Percentiles rank a stretch among this genome's conserved stretches.
Evolutionary conservation across 2,329 filamentous ascomycete species (phyloP).

Genomic region (Chaetomiaceae sp.): DNA sequence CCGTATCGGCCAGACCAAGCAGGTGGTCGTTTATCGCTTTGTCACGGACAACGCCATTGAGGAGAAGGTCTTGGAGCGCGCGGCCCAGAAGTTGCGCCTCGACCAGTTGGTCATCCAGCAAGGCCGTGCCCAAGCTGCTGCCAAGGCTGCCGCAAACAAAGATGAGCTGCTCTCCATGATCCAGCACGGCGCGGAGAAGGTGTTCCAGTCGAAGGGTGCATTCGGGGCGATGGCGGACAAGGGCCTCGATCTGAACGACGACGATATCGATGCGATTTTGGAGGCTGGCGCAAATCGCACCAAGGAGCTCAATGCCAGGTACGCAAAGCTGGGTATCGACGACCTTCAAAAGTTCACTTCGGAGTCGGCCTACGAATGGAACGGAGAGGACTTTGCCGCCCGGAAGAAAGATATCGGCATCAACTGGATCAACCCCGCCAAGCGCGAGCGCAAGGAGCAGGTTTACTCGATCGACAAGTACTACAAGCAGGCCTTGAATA

Average conservation of each 20-base stretch:
- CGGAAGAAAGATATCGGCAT: conserved; percentile 89
- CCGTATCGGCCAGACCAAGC: conserved; percentile 97
- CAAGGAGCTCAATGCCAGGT: conserved; percentile 84
- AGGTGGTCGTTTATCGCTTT: conserved; percentile 93
- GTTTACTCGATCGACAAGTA: conserved; percentile 99
- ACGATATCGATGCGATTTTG: conserved; percentile 86
- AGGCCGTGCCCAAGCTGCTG: conserved; percentile 83
- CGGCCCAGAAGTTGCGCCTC: conserved; percentile 91
- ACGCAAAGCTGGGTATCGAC: conserved; percentile 94
- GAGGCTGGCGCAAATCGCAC: conserved; percentile 83
- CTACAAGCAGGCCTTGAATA: conserved; percentile 83
- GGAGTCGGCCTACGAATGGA: conserved; percentile 98
- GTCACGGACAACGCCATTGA: conserved; percentile 98
- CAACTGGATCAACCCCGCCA: conserved; percentile 96
- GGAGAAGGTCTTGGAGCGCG: conserved; percentile 94
- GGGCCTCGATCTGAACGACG: conserved; percentile 65
- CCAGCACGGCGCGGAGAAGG: conserved; percentile 93
- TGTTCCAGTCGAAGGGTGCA: conserved; percentile 72
- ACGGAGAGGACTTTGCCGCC: conserved; percentile 90
- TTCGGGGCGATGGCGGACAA: conserved; percentile 56
- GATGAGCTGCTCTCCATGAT: conserved; percentile 98
- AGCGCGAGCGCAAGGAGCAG: conserved; percentile 97
- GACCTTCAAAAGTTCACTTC: conserved; percentile 97
- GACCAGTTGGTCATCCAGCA: conserved; percentile 98
- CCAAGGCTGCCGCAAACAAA: conserved; percentile 89